These are phyloP conservation scores for Penicillium angulare DNA, from an alignment of 495 filamentous ascomycete genomes.

Conservation along the genomic window DNA sequence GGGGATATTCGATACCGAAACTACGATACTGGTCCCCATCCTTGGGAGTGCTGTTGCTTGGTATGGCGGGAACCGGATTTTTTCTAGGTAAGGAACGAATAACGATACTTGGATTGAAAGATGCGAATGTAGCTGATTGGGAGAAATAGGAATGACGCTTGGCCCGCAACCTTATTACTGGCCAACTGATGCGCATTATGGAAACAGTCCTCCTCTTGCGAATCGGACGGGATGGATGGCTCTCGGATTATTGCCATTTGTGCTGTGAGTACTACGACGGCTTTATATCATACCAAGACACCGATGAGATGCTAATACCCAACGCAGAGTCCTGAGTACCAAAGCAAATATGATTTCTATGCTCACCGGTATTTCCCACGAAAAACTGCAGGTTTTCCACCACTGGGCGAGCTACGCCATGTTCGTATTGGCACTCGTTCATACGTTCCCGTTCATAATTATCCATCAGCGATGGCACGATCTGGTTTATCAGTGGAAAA, in stretches of 20 bases:
- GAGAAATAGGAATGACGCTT: slow-evolving; percentile 43
- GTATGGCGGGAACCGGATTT: slow-evolving; percentile 19
- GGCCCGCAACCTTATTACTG: slow-evolving; percentile 58
- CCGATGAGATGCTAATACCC: neutral
- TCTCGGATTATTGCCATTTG: slow-evolving; percentile 48
- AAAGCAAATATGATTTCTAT: slow-evolving; percentile 46
- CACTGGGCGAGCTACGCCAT: slow-evolving; percentile 47
- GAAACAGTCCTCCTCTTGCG: slow-evolving; percentile 50
- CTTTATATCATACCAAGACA: neutral
- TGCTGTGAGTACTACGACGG: slow-evolving; percentile 37
- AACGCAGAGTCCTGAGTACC: slow-evolving; percentile 26
- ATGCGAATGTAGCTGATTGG: too few species aligned
- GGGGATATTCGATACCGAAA: slow-evolving; percentile 14
- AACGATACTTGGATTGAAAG: too few species aligned
- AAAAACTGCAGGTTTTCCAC: slow-evolving; percentile 47
- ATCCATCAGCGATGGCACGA: slow-evolving; percentile 43
- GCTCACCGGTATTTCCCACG: slow-evolving; percentile 51
- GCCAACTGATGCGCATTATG: slow-evolving; percentile 50
- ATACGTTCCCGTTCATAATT: slow-evolving; percentile 54
- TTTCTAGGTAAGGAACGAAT: slow-evolving; percentile 33
- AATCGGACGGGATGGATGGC: slow-evolving; percentile 54
- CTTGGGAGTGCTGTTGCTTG: slow-evolving; percentile 21
- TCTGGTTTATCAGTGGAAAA: slow-evolving; percentile 46
- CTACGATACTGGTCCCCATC: slow-evolving; percentile 26
- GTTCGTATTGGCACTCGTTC: slow-evolving; percentile 46